Conservation (phyloP, 169 alveolate genomes). For the Eimeria praecox region DNA sequence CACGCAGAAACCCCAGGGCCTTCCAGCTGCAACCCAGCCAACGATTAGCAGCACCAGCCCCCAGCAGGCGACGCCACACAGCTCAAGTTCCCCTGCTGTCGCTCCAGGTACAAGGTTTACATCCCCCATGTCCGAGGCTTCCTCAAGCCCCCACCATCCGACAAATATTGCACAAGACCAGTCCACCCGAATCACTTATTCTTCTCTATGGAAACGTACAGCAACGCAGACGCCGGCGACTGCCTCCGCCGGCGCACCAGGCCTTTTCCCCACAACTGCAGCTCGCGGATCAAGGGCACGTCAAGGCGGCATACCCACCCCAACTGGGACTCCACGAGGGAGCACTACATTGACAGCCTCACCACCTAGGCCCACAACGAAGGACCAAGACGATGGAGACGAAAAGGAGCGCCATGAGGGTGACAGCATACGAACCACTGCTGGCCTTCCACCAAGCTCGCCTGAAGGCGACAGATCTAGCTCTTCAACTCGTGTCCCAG, state of each 20-base stretch:
- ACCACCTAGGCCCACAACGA: not conserved
- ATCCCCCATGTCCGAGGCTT: no score
- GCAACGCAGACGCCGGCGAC: no score
- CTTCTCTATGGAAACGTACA: no score
- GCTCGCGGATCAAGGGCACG: not conserved
- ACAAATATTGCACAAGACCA: no score
- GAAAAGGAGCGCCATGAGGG: not conserved
- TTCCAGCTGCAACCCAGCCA: not conserved
- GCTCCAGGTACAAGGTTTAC: not conserved
- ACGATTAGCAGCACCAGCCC: not conserved
- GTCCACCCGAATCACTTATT: no score
- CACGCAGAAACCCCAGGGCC: not conserved
- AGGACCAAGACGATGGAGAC: not conserved
- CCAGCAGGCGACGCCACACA: not conserved
- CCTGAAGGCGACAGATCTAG: not conserved
- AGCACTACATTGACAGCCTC: not conserved
- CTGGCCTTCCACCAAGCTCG: not conserved
- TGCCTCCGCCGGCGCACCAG: no score
- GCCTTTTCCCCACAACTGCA: not conserved
- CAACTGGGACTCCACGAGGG: not conserved
- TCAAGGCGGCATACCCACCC: not conserved
- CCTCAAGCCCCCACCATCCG: no score
- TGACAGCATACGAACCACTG: not conserved
- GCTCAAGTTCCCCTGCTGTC: not conserved
- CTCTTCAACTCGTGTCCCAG: not conserved